phyloP scores from a whole-genome alignment of 768 basidiomycete species.

The Mycena albidolilacea region DNA sequence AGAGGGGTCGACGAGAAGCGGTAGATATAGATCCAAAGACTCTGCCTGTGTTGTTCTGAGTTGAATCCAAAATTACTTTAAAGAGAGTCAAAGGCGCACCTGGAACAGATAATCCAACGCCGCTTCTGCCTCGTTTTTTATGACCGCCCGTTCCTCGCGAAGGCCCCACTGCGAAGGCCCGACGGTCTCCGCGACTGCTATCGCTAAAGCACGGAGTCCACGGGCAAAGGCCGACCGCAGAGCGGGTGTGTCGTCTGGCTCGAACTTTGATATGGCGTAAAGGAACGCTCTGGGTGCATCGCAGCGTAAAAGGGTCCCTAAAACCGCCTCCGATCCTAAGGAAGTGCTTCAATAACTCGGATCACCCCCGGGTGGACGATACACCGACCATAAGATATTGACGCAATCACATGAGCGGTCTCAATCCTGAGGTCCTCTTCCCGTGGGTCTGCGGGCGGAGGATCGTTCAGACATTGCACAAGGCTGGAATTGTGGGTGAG shows the following conservation, averaged over 20 bases:
- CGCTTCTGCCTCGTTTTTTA: slow-evolving; percentile 66
- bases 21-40: slow-evolving; percentile 77
- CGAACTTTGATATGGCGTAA: slow-evolving; percentile 69
- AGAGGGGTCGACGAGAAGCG: slow-evolving; percentile 66
- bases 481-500: slow-evolving; percentile 57
- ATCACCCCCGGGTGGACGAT: neutral
- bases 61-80: neutral
- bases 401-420: slow-evolving; percentile 82
- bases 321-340: slow-evolving; percentile 73
- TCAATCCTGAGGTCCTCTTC: slow-evolving; percentile 73
- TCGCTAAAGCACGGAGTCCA: slow-evolving; percentile 71
- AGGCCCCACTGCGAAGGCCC: slow-evolving; percentile 82
- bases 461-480: slow-evolving; percentile 70
- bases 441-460: slow-evolving; percentile 52
- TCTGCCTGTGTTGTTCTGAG: slow-evolving; percentile 57
- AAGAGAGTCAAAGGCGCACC: slow-evolving; percentile 59
- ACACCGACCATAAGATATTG: slow-evolving; percentile 74
- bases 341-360: neutral
- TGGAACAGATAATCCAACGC: slow-evolving; percentile 75
- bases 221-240: slow-evolving; percentile 74
- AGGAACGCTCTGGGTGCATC: slow-evolving; percentile 75
- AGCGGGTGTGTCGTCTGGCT: slow-evolving; percentile 51
- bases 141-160: slow-evolving; percentile 56
- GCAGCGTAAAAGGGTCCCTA: slow-evolving; percentile 68
- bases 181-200: slow-evolving; percentile 75